phyloP scores from a whole-genome alignment of 78 protist genomes.

The Dictyostelium brefeldianum region DNA sequence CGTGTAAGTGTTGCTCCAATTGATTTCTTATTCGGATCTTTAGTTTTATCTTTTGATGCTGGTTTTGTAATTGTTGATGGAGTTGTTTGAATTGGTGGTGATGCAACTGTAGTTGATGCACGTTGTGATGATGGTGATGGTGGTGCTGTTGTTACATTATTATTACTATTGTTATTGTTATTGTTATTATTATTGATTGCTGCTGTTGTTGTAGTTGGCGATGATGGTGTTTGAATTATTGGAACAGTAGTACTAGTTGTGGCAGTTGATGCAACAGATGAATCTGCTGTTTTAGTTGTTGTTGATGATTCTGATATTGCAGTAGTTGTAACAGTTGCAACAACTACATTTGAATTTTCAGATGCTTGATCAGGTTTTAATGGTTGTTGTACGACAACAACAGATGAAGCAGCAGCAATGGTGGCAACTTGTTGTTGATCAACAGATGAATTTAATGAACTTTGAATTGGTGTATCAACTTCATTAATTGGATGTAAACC shows the following conservation, averaged over 20 bases:
- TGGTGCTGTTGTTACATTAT: not conserved
- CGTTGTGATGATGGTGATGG: slow-evolving; percentile 27
- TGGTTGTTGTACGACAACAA: not conserved
- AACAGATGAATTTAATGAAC: no score
- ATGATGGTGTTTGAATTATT: not conserved
- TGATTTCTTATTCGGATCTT: slow-evolving; percentile 18
- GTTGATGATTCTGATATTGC: not conserved
- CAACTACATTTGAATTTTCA: not conserved
- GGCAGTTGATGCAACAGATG: not conserved
- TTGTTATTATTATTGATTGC: not conserved
- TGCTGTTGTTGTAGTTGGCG: not conserved
- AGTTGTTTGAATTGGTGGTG: not conserved
- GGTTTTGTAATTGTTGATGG: not conserved
- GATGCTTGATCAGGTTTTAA: slow-evolving; percentile 13
- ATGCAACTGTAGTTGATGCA: not conserved
- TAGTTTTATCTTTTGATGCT: not conserved
- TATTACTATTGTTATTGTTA: not conserved
- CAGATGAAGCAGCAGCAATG: not conserved
- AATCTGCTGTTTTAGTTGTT: not conserved
- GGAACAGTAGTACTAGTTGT: slow-evolving; percentile 1
- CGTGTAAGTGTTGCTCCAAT: slow-evolving; percentile 69
- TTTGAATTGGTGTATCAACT: no score
- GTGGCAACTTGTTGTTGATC: not conserved
- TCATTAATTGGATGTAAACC: not conserved
- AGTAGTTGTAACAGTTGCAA: not conserved